Base-by-base conservation (phyloP, 129 eudicot species). In the Tanacetum coccineum region DNA sequence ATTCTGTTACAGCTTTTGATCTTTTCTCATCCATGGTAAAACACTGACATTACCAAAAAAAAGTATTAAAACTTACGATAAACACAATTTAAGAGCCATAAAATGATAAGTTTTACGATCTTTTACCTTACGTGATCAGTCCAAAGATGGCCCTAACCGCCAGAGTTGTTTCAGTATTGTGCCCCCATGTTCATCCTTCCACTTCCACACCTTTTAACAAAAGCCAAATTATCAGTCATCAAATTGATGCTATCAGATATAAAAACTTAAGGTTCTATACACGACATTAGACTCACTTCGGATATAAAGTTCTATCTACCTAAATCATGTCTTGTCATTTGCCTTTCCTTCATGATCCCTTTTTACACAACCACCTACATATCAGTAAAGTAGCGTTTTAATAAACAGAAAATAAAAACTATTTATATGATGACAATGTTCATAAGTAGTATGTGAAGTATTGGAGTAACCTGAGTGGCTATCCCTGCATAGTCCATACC, bases 351-450 rank as follows among this genome's bases (percentile, higher is more conserved):
- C 89, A 83, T 88, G 52, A 93, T 78, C 70, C 84, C 89, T 75
- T 93, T 93, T 80, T 93, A 96, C 82, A 93, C 98, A 19, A 93
- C 98, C 46, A 93, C 98, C 98, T n/a, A n/a, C n/a, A n/a, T 93
- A 77, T 25, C 66, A n/a, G n/a, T n/a, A n/a, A n/a, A n/a, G n/a
- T n/a, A n/a, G n/a, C n/a, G n/a, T n/a, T n/a, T n/a, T n/a, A n/a
- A n/a, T n/a, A n/a, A n/a, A n/a, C n/a, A n/a, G n/a, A n/a, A n/a
- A n/a, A n/a, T n/a, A n/a, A n/a, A n/a, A n/a, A n/a, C n/a, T n/a
- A n/a, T n/a, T n/a, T n/a, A n/a, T n/a, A n/a, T n/a, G n/a, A n/a
- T n/a, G n/a, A n/a, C n/a, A n/a, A n/a, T n/a, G n/a, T n/a, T n/a
- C n/a, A n/a, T n/a, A n/a, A n/a, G n/a, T n/a, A n/a, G n/a, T n/a